phyloP scores from a whole-genome alignment of 2,329 filamentous ascomycete genomes.

The Cytospora chrysosperma region DNA sequence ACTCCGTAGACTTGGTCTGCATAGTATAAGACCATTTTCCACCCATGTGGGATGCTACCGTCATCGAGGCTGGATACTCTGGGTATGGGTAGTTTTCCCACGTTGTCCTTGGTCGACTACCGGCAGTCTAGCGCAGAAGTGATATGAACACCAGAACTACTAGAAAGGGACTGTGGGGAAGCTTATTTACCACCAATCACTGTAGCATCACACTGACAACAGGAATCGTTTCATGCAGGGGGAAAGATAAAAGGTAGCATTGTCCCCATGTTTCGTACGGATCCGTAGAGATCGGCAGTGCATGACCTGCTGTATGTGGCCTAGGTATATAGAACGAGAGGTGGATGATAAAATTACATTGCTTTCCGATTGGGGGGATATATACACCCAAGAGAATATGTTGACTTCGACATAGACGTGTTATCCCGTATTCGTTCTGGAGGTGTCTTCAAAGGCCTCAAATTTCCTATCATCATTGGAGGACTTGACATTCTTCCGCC shows the following conservation, averaged over 20 bases:
- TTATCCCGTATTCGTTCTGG: background rate
- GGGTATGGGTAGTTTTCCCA: background rate
- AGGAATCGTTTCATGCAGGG: background rate
- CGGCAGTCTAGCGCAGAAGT: background rate
- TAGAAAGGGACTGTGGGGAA: background rate
- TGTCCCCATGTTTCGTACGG: background rate
- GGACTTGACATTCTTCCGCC: constrained; percentile 8
- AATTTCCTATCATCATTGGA: background rate
- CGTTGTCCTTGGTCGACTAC: background rate
- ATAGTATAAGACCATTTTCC: background rate
- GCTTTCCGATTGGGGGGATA: background rate
- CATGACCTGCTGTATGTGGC: background rate
- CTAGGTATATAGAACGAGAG: background rate
- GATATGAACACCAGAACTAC: background rate
- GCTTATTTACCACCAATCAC: constrained; percentile 6
- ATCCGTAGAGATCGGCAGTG: background rate
- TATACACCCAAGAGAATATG: background rate
- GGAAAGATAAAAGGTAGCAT: background rate
- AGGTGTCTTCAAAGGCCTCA: background rate
- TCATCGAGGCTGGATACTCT: background rate
- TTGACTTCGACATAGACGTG: background rate
- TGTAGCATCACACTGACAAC: too few species aligned
- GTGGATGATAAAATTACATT: background rate
- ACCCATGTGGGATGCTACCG: background rate
- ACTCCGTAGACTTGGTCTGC: background rate